A percentile compares a stretch with the other conserved stretches of the same genome.
phyloP scores from a whole-genome alignment of 2,329 filamentous ascomycete species.

The Exophiala lecanii-corni region DNA sequence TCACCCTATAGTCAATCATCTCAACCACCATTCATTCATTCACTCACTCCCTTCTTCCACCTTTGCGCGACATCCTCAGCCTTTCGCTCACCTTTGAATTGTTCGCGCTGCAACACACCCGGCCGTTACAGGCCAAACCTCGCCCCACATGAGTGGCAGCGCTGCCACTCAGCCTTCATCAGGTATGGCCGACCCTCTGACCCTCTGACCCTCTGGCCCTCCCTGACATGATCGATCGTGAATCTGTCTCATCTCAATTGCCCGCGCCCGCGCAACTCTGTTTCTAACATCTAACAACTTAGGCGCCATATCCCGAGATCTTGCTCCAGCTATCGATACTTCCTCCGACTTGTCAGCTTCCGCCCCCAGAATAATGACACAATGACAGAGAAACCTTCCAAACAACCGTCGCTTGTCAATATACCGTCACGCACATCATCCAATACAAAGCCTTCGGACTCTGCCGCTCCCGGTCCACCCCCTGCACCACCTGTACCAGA shows the following conservation, averaged over 20 bases:
- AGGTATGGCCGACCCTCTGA: conserved; percentile 18
- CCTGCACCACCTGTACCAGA: conserved; percentile 10
- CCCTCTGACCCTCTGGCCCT: conserved; percentile 5
- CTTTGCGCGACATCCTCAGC: conserved; percentile 12
- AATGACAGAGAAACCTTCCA: conserved; percentile 20
- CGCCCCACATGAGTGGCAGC: conserved; percentile 30
- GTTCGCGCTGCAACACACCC: conserved; percentile 13
- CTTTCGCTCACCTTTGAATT: conserved; percentile 6
- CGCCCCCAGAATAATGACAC: conserved; percentile 12
- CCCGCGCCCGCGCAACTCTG: conserved; percentile 11
- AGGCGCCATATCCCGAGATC: conserved; percentile 16
- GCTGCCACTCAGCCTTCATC: conserved; percentile 25
- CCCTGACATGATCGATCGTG: background rate
- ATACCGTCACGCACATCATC: conserved; percentile 26
- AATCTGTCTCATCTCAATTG: conserved; percentile 8
- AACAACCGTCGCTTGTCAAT: conserved; percentile 19
- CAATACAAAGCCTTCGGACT: conserved; percentile 14
- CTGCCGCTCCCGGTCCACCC: conserved; percentile 5
- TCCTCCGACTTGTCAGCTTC: conserved; percentile 4
- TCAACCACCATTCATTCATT: background rate
- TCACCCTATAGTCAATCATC: background rate
- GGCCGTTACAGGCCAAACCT: conserved; percentile 22
- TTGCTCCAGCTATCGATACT: conserved; percentile 11
- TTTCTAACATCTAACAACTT: conserved; percentile 15
- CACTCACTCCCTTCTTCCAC: background rate